Conservation (phyloP, 331 rosid genomes). For the Pyrus hybrid region DNA sequence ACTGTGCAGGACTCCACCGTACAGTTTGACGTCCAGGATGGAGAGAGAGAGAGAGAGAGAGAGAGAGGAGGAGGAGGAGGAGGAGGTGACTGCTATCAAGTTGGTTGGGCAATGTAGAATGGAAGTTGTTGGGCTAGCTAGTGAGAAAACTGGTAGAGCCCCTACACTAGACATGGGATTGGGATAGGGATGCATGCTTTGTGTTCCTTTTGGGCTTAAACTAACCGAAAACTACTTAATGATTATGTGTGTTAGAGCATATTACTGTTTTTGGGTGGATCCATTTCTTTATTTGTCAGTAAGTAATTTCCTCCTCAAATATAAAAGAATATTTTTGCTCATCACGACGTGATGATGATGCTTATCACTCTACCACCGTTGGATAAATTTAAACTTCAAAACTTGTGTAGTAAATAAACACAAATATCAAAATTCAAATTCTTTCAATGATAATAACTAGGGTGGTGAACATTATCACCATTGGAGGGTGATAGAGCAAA, state of each 20-base stretch:
- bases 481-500: too few species aligned
- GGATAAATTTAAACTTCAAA: too few species aligned
- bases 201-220: background rate
- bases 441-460: rapidly evolving
- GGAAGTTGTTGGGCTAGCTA: background rate
- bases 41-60: background rate
- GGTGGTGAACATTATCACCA: too few species aligned
- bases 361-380: too few species aligned
- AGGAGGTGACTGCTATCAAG: background rate
- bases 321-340: too few species aligned
- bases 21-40: constrained; percentile 30
- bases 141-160: background rate
- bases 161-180: background rate
- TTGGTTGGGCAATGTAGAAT: background rate
- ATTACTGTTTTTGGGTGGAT: background rate
- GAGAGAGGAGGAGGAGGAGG: background rate
- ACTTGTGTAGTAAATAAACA: rapidly evolving
- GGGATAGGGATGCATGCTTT: background rate
- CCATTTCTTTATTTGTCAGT: background rate
- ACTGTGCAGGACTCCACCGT: constrained; percentile 49
- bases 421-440: too few species aligned
- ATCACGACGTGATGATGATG: too few species aligned
- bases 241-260: background rate
- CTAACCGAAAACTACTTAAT: background rate
- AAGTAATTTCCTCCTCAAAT: too few species aligned